Evolutionary conservation across 768 basidiomycete genomes (phyloP).

Genomic region (Baorangia bicolor): DNA sequence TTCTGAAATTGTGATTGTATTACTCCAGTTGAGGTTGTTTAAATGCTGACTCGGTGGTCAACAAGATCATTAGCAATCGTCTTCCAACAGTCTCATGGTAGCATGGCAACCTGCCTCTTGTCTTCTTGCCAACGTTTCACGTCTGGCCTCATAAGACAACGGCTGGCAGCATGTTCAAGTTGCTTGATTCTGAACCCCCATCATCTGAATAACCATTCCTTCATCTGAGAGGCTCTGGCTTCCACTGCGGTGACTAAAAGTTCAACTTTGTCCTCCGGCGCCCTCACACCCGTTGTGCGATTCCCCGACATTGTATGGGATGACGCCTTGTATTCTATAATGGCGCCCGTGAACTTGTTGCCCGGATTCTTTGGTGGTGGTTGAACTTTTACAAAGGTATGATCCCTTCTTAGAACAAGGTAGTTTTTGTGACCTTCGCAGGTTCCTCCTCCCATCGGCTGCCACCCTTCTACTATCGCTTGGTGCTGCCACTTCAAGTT

Average conservation of each 20-base stretch:
- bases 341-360: neutral
- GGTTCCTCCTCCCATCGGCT: neutral
- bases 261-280: neutral
- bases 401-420: neutral
- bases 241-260: neutral
- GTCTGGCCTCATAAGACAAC: slow-evolving; percentile 1
- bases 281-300: neutral
- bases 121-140: slow-evolving; percentile 5
- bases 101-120: neutral
- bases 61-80: neutral
- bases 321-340: slow-evolving; percentile 26
- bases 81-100: neutral
- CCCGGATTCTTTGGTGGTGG: neutral
- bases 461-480: neutral
- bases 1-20: neutral
- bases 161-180: neutral
- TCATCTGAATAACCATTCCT: slow-evolving; percentile 2
- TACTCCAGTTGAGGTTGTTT: neutral
- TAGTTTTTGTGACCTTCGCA: neutral
- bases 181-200: slow-evolving; percentile 13
- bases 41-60: too few relatives aligned
- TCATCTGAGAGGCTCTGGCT: neutral
- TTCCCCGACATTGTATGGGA: neutral
- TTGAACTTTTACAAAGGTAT: neutral
- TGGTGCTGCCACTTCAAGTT: neutral